These are phyloP conservation scores for Nissolia schottii DNA, from an alignment of 306 rosid species.

Conservation along the genomic window DNA sequence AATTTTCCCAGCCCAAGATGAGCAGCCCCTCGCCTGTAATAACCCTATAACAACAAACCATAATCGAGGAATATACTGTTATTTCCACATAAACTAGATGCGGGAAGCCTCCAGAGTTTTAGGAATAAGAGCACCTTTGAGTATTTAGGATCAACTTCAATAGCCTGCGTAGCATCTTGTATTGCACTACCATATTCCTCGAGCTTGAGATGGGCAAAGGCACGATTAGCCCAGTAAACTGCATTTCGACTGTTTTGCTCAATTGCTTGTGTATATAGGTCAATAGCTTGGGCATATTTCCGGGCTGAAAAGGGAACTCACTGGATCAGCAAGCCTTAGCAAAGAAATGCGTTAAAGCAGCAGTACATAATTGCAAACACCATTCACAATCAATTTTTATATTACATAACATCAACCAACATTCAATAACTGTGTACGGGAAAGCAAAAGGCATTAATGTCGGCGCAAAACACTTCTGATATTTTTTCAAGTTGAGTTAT, in stretches of 20 bases:
- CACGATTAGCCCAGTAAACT: conserved; percentile 90
- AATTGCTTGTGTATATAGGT: conserved; percentile 82
- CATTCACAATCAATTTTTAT: background rate
- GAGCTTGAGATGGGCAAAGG: conserved; percentile 87
- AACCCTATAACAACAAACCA: conserved; percentile 64
- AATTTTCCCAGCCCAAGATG: conserved; percentile 90
- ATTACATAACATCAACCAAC: background rate
- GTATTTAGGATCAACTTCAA: conserved; percentile 88
- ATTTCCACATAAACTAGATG: conserved; percentile 12
- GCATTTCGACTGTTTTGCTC: conserved; percentile 72
- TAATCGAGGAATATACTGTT: conserved; percentile 10
- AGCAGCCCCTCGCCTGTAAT: conserved; percentile 94
- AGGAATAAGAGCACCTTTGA: conserved; percentile 59
- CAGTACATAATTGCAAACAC: conserved; percentile 4
- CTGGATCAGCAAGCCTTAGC: conserved; percentile 25
- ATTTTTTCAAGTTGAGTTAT: background rate
- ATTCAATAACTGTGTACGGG: background rate
- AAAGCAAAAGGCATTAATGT: background rate
- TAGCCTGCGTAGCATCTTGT: conserved; percentile 86
- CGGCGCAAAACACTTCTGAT: background rate
- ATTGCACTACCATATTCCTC: conserved; percentile 98
- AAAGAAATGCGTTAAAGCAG: background rate
- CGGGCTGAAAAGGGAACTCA: conserved; percentile 61
- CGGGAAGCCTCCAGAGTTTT: conserved; percentile 1
- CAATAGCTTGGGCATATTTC: conserved; percentile 80